Base-by-base conservation (phyloP, 306 rosid genomes). In the cucumber (Cucumis sativus) region DNA sequence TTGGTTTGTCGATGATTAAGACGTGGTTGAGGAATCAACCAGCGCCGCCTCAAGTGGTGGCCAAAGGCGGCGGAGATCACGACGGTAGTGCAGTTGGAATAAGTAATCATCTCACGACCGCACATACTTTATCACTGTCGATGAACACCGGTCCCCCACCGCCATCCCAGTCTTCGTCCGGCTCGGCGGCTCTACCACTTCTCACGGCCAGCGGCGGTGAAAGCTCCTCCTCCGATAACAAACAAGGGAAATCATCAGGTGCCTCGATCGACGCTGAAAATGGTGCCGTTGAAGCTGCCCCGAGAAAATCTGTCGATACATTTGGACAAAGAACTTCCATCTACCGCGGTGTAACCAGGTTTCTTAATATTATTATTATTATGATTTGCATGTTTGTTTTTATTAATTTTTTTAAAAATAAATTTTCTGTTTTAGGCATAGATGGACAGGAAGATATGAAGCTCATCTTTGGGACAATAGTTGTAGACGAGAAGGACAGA, bases 331-430 rank as follows among this genome's bases (percentile, higher is more conserved):
- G 98, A 60, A 93, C 98, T 79, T 93, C 98, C 52, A 93, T 93
- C 13, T 93, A 93, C 88, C 98, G 98, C 56, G 98, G 98, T 79
- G 98, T 93, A 41, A 93, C 98, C 39, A 91, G 98, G 98, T 92
- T 61, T 54, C 0, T 6, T 54, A 28, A 28, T 3, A 28, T 1
- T 28, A 28, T 3, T 62, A 30, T 14, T 62, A 11, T 13, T 13
- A 62, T 49, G 37, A 33, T 33, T 33, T 21, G 37, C 28, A 45
- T 49, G 20, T 66, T 77, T 17, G n/a, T 37, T 83, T 68, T 25
- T 63, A 12, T 18, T 7, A 43, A 8, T 25, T 12, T 12, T 1
- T 10, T 81, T 18, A 35, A 23, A 23, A 23, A 17, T 13, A 10
- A 17, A 4, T 17, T 74, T 45, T 39, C 56, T 56, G 4, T 16